Evolutionary conservation across 2,329 filamentous ascomycete species (phyloP), one percentile per base, ranked within the genome.

Genomic region (Cyphellophora attinorum): DNA sequence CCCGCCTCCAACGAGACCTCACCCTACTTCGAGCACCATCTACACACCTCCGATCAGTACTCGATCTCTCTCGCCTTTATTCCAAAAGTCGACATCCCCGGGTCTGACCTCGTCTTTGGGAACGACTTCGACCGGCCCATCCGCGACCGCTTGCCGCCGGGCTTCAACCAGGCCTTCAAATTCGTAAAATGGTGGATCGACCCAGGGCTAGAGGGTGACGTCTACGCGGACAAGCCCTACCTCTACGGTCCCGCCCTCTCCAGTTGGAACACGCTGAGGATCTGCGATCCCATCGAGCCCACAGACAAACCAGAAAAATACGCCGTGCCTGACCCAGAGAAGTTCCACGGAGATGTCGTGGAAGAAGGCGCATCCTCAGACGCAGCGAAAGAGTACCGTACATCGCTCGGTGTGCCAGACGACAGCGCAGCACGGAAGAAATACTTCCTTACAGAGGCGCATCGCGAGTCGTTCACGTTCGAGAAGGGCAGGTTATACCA

Each of bases 121-220:
- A 96, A 96, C 57, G 86, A 95, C 65, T 95, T 96, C 55, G 88
- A 94, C 52, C 75, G 82, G 33, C 85, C 91, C 0, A 91, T 98
- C 48, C 75, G 85, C 18, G 81, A 94, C 54, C 74, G 79, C 11
- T 67, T 98, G 2, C 89, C 91, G 0, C 84, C 85, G 0, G 86
- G 89, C 0, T 93, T 94, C 59, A 76, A 76, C 53, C 80, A 84
- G 6, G 88, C 86, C 0, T 76, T 95, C 59, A 79, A 76, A 34
- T 79, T 94, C 28, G 84, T 93, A 17, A 84, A 83, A 49, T 93
- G 84, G 81, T 83, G 79, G 64, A 81, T 96, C 31, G 89, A 98
- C 53, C 89, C 89, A 0, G 85, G 86, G 0, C 63, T 98, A 0
- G 85, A 95, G 6, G 88, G 86, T 6, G 88, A 98, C 55, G 79